These are phyloP conservation scores for Coccomyxa sp. DNA, from an alignment of 139 green algal species.

Conservation along the genomic window DNA sequence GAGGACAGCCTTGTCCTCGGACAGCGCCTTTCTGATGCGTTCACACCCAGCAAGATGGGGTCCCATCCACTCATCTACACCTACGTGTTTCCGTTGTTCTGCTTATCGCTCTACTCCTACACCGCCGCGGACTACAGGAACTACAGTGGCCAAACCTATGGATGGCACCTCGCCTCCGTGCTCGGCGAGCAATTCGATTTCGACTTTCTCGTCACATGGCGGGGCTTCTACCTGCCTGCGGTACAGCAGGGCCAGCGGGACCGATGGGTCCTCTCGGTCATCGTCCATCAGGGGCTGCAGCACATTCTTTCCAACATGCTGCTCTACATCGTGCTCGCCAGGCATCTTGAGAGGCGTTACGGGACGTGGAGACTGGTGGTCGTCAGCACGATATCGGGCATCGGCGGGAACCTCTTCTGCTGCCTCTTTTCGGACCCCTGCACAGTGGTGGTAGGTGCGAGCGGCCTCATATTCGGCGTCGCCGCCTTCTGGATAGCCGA, in stretches of 20 bases:
- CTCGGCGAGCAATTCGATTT: not conserved
- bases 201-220: not conserved
- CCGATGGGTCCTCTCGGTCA: not conserved
- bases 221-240: not conserved
- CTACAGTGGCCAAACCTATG: not conserved
- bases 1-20: not conserved
- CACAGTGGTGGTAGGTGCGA: not conserved
- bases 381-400: not conserved
- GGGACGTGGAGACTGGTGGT: not conserved
- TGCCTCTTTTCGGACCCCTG: not conserved
- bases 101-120: not conserved
- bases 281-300: not conserved
- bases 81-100: not conserved
- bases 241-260: not conserved
- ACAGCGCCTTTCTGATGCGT: not conserved
- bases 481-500: not conserved
- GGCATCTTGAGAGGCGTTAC: not conserved
- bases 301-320: not conserved
- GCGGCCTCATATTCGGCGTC: not conserved
- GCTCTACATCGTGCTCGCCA: not conserved
- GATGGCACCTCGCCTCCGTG: not conserved
- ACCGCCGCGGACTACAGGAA: not conserved
- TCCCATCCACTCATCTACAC: not conserved
- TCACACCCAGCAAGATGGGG: not conserved
- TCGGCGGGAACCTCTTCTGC: not conserved